Base-by-base conservation (phyloP, 306 rosid genomes). In the Pachyrhizus erosus region DNA sequence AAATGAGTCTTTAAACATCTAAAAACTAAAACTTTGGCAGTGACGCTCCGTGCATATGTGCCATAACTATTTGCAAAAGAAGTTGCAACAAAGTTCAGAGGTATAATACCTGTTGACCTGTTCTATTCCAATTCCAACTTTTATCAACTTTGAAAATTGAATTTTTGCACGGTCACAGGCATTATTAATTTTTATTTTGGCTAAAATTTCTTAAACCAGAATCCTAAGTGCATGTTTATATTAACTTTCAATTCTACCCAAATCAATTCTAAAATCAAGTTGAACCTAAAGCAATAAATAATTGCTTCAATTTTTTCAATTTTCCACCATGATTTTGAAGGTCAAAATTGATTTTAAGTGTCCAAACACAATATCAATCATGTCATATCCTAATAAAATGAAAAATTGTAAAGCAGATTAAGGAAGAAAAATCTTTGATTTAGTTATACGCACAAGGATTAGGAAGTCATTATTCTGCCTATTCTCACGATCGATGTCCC, bases 401-500 rank as follows among this genome's bases (percentile, higher is more conserved):
- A 24, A 23, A 23, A 58, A 23, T 7, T 58, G 37, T 9, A 57
- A 23, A 58, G 10, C n/a, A 61, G 27, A 61, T 24, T 12, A 24
- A 12, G 34, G n/a, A 26, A 58, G 64, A 8, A 26, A 61, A 61
- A 12, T 27, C 8, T 27, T 43, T 58, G 11, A 48, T 64, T 33
- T 12, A 26, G 51, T 37, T 34, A 75, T 26, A 70, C 88, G 18
- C 54, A 96, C 99, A 71, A 89, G 94, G 80, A 96, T 89, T 27
- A 90, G 39, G 87, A 96, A 90, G 92, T 96, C 99, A 77, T 92
- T 77, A 24, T 85, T 89, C 78, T 88, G 84, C 83, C 85, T 78
- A 70, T 88, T 89, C 91, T 93, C 99, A 82, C 71, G 85, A 86
- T 92, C 97, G 84, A 96, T 87, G 78, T 87, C 96, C 82, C 67